Conservation (phyloP, 2,329 filamentous ascomycete genomes). For the Hymenoscyphus occultus region DNA sequence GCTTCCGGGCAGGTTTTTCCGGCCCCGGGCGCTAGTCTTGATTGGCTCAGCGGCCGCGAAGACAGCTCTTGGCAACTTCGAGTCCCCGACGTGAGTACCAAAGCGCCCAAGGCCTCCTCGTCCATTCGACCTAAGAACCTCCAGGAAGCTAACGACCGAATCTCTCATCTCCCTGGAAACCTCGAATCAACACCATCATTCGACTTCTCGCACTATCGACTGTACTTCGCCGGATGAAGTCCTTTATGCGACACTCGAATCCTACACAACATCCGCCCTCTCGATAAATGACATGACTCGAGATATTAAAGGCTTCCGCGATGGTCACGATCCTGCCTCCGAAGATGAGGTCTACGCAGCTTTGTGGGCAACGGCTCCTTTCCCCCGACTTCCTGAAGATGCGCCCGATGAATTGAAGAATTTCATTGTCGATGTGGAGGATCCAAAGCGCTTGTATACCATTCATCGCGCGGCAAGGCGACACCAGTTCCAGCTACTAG, state of each 20-base stretch:
- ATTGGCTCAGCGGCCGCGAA: too few species aligned
- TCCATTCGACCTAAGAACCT: neutral
- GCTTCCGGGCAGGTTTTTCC: neutral
- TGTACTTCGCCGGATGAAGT: neutral
- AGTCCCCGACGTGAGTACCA: neutral
- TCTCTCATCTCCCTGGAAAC: neutral
- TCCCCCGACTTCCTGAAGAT: conserved; percentile 57
- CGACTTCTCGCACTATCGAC: neutral
- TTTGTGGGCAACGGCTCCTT: conserved; percentile 60
- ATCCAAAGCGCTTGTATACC: conserved; percentile 58
- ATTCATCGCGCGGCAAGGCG: conserved; percentile 59
- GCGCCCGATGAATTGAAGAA: conserved; percentile 57
- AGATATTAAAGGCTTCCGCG: conserved; percentile 12
- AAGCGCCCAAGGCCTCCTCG: neutral
- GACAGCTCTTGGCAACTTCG: neutral
- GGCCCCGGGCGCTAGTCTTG: neutral
- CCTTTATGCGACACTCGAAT: neutral
- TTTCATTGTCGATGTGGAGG: conserved; percentile 56
- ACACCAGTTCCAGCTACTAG: conserved; percentile 62
- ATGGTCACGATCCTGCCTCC: conserved; percentile 22
- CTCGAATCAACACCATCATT: neutral
- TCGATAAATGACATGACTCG: conserved; percentile 9
- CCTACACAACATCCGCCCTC: neutral
- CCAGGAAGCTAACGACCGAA: neutral
- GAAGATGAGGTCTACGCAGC: conserved; percentile 46